These are phyloP conservation scores for Zangia roseola DNA, from an alignment of 768 basidiomycete genomes.

Conservation along the genomic window DNA sequence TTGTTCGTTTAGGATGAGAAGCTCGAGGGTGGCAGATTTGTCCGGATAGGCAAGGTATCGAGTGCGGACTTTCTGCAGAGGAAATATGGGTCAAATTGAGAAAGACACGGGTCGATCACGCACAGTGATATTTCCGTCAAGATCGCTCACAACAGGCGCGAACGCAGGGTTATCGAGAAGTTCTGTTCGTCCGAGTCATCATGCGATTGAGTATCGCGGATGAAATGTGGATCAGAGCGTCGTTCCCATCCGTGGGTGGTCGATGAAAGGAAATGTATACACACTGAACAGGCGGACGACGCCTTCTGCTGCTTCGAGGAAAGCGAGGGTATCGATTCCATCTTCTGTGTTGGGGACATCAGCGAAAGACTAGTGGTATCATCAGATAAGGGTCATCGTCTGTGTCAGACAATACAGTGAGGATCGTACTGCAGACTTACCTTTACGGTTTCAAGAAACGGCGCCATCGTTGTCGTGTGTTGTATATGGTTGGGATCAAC, in stretches of 20 bases:
- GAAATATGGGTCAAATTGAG: background rate
- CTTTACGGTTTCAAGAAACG: constrained; percentile 71
- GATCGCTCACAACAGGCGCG: constrained; percentile 74
- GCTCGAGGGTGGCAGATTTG: constrained; percentile 76
- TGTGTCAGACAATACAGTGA: too few relatives aligned
- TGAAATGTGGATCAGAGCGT: too few relatives aligned
- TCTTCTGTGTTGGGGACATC: constrained; percentile 83
- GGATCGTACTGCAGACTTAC: constrained; percentile 32
- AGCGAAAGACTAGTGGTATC: constrained; percentile 72
- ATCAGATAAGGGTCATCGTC: too few relatives aligned
- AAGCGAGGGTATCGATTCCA: constrained; percentile 85
- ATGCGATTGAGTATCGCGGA: too few relatives aligned
- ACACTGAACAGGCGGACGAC: constrained; percentile 89
- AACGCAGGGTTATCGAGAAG: constrained; percentile 54
- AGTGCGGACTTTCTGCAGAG: constrained; percentile 79
- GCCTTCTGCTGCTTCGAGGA: constrained; percentile 86
- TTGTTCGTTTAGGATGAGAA: constrained; percentile 81
- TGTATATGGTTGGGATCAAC: too few relatives aligned
- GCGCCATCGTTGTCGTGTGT: constrained; percentile 51
- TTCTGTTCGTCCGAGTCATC: constrained; percentile 9
- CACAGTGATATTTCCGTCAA: constrained; percentile 91
- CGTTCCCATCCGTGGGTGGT: background rate
- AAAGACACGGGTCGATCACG: constrained; percentile 18
- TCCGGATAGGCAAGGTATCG: constrained; percentile 69
- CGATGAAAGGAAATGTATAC: constrained; percentile 18